Evolutionary conservation across 192 early-diverging fungal genomes (phyloP).

Genomic region (Thoreauomyces humboldtii): DNA sequence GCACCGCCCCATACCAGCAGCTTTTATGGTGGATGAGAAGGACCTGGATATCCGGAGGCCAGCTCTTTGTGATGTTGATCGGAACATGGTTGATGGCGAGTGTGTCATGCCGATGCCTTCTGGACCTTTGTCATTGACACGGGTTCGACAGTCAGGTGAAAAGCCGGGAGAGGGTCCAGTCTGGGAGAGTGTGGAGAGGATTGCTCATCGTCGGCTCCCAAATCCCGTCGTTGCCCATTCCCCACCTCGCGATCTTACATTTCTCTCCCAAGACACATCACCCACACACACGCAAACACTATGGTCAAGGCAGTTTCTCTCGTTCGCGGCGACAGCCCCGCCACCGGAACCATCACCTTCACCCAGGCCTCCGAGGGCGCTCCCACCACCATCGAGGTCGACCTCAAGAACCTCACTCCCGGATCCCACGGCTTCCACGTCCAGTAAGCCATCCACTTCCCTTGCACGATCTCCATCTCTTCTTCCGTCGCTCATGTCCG

Average conservation of each 20-base stretch:
- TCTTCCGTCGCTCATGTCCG: too few relatives aligned
- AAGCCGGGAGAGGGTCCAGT: too few relatives aligned
- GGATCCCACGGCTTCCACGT: conserved; percentile 89
- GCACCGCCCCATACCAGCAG: background rate
- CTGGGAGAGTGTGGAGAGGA: too few relatives aligned
- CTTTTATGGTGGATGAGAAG: background rate
- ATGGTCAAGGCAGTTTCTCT: conserved; percentile 86
- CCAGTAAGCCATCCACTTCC: conserved; percentile 48
- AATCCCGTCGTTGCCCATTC: too few relatives aligned
- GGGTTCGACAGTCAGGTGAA: too few relatives aligned
- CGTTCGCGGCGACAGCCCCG: conserved; percentile 64
- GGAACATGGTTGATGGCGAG: conserved; percentile 1
- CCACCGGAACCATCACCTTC: conserved; percentile 71
- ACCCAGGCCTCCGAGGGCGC: conserved; percentile 61
- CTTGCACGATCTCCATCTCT: too few relatives aligned
- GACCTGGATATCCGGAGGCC: background rate
- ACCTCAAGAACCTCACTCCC: conserved; percentile 59
- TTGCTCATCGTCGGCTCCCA: too few relatives aligned
- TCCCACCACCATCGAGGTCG: conserved; percentile 50
- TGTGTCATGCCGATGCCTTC: too few relatives aligned
- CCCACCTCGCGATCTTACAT: too few relatives aligned
- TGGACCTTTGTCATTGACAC: too few relatives aligned
- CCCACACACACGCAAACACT: conserved; percentile 24
- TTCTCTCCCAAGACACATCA: background rate
- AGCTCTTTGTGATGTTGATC: background rate